Conservation (phyloP, 108 stramenopile species). For the Parietichytrium sp. region DNA sequence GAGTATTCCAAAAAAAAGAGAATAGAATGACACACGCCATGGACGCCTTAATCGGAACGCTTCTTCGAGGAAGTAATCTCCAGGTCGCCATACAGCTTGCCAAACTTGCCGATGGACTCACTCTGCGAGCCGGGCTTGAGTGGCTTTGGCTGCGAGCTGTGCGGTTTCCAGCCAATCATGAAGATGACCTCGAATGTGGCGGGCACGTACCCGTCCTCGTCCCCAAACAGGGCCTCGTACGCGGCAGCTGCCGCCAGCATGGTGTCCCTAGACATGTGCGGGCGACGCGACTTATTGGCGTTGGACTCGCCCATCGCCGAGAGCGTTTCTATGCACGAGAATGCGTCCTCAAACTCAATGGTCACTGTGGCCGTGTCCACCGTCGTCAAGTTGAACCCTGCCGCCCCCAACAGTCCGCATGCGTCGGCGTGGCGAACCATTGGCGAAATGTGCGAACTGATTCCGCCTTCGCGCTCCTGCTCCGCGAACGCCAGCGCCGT, state of each 20-base stretch:
- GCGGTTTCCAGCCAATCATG: slow-evolving; percentile 95
- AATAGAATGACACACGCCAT: no score
- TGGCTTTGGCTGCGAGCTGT: slow-evolving; percentile 84
- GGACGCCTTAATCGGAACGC: no score
- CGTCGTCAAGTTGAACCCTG: slow-evolving; percentile 85
- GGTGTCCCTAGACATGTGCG: slow-evolving; percentile 63
- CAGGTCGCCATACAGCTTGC: slow-evolving; percentile 12
- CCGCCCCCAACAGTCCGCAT: slow-evolving; percentile 74
- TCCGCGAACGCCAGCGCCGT: slow-evolving; percentile 79
- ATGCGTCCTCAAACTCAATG: neutral
- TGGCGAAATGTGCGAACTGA: slow-evolving; percentile 84
- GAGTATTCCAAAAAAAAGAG: no score
- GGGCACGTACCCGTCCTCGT: slow-evolving; percentile 61
- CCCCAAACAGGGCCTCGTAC: slow-evolving; percentile 78
- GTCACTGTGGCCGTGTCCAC: slow-evolving; percentile 79
- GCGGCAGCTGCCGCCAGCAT: slow-evolving; percentile 83
- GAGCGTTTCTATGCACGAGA: slow-evolving; percentile 1
- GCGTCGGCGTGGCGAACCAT: slow-evolving; percentile 86
- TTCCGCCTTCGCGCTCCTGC: slow-evolving; percentile 71
- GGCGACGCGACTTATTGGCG: slow-evolving; percentile 47
- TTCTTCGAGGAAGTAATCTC: no score
- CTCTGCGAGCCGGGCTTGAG: slow-evolving; percentile 60
- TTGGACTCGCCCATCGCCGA: slow-evolving; percentile 31
- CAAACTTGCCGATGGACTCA: neutral
- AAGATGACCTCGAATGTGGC: slow-evolving; percentile 85